Conservation (phyloP, 805 yeast genomes). For the Lipomyces starkeyi region DNA sequence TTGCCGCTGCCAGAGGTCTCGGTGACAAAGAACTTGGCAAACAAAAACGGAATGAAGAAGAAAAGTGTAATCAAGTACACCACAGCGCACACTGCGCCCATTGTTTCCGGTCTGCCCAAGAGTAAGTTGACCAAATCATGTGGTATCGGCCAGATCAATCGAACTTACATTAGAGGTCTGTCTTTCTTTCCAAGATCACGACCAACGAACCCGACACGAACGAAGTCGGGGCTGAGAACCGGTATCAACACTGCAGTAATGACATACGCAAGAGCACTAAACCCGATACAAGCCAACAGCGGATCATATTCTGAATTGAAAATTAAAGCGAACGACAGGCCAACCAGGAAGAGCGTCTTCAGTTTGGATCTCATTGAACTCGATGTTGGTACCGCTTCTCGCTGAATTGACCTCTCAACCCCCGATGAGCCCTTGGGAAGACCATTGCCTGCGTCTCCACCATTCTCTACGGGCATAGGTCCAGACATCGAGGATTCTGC, state of each 20-base stretch:
- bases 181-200: conserved; percentile 79
- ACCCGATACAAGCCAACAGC: conserved; percentile 65
- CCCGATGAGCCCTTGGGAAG: background rate
- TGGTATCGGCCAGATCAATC: background rate
- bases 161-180: conserved; percentile 52
- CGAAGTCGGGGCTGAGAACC: conserved; percentile 65
- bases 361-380: background rate
- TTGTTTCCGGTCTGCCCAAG: conserved; percentile 73
- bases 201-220: conserved; percentile 82
- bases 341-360: background rate
- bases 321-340: conserved; percentile 27
- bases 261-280: conserved; percentile 69
- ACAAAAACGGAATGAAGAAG: conserved; percentile 84
- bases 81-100: conserved; percentile 88
- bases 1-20: conserved; percentile 65
- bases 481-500: background rate
- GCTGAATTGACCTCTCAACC: background rate
- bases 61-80: conserved; percentile 82
- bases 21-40: conserved; percentile 72
- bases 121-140: background rate
- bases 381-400: background rate
- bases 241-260: conserved; percentile 71
- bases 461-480: background rate
- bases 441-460: background rate
- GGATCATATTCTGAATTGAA: conserved; percentile 51